phyloP scores from a whole-genome alignment of 2,329 filamentous ascomycete genomes.

The Epicoccum sorghinum region DNA sequence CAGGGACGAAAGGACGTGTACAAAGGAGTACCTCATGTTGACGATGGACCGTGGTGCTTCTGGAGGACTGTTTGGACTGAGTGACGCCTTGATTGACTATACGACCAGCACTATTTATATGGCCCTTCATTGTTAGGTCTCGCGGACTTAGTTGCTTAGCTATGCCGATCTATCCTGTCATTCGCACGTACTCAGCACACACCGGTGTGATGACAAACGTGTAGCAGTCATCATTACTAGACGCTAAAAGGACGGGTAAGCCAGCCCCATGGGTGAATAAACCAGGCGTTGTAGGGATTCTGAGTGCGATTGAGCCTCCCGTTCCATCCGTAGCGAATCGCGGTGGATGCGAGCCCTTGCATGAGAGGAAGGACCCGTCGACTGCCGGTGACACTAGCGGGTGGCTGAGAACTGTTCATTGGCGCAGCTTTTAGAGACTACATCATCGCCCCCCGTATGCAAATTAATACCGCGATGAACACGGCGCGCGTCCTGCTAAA shows the following conservation, averaged over 20 bases:
- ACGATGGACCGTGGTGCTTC: neutral
- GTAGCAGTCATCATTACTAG: neutral
- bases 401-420: slow-evolving; percentile 3
- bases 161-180: neutral
- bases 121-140: neutral
- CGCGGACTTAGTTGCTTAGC: neutral
- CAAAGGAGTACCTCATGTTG: slow-evolving; percentile 11
- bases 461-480: neutral
- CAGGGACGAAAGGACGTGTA: slow-evolving; percentile 5
- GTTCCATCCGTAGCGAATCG: neutral
- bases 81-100: neutral
- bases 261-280: neutral
- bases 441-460: neutral
- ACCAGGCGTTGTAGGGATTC: neutral
- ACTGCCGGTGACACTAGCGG: slow-evolving; percentile 8
- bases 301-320: neutral
- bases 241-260: slow-evolving; percentile 3
- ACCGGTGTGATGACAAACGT: neutral
- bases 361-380: slow-evolving; percentile 5
- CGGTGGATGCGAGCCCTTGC: neutral
- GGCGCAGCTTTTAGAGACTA: neutral
- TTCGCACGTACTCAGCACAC: neutral
- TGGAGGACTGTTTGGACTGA: neutral
- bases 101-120: slow-evolving; percentile 1
- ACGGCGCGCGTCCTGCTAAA: slow-evolving; percentile 5